Evolutionary conservation across 2,329 filamentous ascomycete genomes (phyloP).

Genomic region (Botrytis hyacinthi): DNA sequence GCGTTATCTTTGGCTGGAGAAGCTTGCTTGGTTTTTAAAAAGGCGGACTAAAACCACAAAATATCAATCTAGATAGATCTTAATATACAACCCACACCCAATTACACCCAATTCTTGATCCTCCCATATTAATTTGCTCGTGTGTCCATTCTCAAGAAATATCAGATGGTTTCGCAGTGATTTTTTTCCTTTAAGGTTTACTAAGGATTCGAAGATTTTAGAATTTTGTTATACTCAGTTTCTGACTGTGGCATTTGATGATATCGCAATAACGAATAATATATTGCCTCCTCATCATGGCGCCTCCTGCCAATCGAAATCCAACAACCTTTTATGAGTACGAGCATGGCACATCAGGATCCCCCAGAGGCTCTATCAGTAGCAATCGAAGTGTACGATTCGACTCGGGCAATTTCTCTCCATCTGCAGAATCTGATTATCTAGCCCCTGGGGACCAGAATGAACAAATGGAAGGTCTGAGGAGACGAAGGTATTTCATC

Average conservation of each 20-base stretch:
- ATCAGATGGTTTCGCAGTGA: neutral
- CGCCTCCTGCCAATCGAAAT: conserved; percentile 25
- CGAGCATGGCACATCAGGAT: conserved; percentile 35
- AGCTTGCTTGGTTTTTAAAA: neutral
- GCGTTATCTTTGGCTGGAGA: neutral
- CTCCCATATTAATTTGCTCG: conserved; percentile 9
- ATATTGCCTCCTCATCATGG: conserved; percentile 2
- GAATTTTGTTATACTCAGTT: neutral
- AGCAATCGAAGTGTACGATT: conserved; percentile 36
- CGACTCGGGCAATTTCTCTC: conserved; percentile 24
- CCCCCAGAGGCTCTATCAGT: conserved; percentile 36
- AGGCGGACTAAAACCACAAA: conserved; percentile 5
- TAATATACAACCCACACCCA: neutral
- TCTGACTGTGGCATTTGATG: neutral
- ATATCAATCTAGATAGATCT: neutral
- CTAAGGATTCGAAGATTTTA: neutral
- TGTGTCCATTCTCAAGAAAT: neutral
- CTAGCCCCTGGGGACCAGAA: conserved; percentile 1
- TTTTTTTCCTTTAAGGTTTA: neutral
- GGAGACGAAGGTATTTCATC: conserved; percentile 34
- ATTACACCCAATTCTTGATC: neutral
- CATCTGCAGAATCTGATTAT: conserved; percentile 9
- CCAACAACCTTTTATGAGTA: conserved; percentile 39
- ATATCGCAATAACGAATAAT: neutral
- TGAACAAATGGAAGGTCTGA: conserved; percentile 23